phyloP scores from a whole-genome alignment of 805 yeast species.

The Blastobotrys peoriensis region DNA sequence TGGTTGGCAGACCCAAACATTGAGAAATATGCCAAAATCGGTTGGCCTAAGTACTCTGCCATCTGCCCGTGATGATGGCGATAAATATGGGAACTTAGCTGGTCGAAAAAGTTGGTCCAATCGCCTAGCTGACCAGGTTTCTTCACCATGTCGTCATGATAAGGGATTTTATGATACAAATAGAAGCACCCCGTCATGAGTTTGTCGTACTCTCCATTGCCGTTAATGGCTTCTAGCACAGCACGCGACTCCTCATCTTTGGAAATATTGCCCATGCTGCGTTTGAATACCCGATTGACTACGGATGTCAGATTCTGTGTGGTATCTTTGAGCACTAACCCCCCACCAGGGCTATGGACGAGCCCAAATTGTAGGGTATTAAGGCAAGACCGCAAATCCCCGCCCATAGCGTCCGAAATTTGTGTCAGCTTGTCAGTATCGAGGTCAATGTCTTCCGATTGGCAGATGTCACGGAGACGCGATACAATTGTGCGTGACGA shows the following conservation, averaged over 20 bases:
- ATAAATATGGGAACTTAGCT: constrained; percentile 36
- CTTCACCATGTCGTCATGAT: constrained; percentile 54
- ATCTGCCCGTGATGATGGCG: constrained; percentile 43
- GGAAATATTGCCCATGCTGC: constrained; percentile 39
- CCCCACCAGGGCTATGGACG: constrained; percentile 1
- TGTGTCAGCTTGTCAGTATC: constrained; percentile 52
- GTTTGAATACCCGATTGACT: constrained; percentile 54
- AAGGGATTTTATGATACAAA: constrained; percentile 52
- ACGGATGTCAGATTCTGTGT: constrained; percentile 62
- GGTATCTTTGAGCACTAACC: constrained; percentile 44
- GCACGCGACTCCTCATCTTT: constrained; percentile 44
- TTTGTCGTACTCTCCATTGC: constrained; percentile 51
- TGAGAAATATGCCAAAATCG: constrained; percentile 56
- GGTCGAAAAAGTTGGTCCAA: constrained; percentile 72
- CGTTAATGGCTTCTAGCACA: constrained; percentile 43
- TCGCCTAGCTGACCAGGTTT: constrained; percentile 62
- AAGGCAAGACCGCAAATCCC: constrained; percentile 80
- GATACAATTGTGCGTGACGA: constrained; percentile 40
- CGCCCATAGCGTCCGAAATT: constrained; percentile 63
- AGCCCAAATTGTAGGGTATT: constrained; percentile 70
- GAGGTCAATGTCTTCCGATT: constrained; percentile 46
- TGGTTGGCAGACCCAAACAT: constrained; percentile 57
- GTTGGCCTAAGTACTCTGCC: constrained; percentile 48
- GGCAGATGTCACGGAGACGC: constrained; percentile 47
- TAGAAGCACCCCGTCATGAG: constrained; percentile 65